phyloP scores from a whole-genome alignment of 495 filamentous ascomycete genomes.

The Hapsidospora chrysogenum region DNA sequence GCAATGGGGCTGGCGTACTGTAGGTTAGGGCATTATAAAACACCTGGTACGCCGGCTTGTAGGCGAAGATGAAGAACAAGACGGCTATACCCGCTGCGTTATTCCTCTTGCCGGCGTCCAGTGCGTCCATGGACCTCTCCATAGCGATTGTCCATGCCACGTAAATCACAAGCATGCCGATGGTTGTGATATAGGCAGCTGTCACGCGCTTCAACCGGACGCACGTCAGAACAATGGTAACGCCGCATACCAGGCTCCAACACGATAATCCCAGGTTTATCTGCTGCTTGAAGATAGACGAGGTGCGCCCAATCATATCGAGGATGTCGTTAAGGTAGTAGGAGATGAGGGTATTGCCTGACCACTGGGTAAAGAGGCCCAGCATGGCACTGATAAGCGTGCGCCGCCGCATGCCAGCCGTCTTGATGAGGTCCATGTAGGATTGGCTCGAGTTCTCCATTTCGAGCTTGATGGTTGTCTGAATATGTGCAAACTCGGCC shows the following conservation, averaged over 20 bases:
- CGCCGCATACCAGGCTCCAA: conserved; percentile 16
- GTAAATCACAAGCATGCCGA: conserved; percentile 35
- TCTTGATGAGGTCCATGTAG: conserved; percentile 38
- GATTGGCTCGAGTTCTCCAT: too few relatives aligned
- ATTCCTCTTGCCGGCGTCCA: conserved; percentile 18
- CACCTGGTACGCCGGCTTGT: conserved; percentile 41
- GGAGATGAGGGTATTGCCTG: conserved; percentile 18
- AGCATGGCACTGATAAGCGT: conserved; percentile 38
- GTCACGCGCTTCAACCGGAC: too few relatives aligned
- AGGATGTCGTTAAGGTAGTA: conserved; percentile 18
- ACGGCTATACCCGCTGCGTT: conserved; percentile 23
- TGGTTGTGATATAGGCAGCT: conserved; percentile 23
- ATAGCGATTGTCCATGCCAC: conserved; percentile 35
- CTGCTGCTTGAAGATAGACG: conserved; percentile 18
- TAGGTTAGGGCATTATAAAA: conserved; percentile 32
- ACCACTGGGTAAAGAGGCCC: conserved; percentile 17
- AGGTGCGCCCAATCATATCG: conserved; percentile 14
- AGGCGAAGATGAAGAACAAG: conserved; percentile 44
- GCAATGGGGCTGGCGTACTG: conserved; percentile 19
- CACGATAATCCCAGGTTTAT: conserved; percentile 19
- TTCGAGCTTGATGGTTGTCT: conserved; percentile 33
- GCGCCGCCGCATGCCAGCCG: conserved; percentile 35
- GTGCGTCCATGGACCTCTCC: conserved; percentile 26
- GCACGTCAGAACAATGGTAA: conserved; percentile 26
- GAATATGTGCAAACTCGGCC: conserved; percentile 36